Percentiles rank a stretch among this genome's conserved stretches.
Evolutionary conservation across 352 stramenopile genomes (phyloP).

Genomic region (Phytophthora boehmeriae): DNA sequence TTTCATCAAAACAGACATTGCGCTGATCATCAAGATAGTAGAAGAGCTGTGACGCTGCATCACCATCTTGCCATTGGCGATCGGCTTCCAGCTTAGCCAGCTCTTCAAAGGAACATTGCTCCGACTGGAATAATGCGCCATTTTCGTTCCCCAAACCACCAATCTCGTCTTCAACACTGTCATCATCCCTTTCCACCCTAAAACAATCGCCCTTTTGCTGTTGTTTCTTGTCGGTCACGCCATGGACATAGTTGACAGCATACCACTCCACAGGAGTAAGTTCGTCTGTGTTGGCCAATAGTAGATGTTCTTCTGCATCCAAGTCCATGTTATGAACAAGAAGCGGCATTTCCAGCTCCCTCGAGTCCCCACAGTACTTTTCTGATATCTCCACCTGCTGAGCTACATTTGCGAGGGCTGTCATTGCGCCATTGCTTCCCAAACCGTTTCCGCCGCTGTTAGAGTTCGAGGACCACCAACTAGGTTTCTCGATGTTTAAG

Average conservation of each 20-base stretch:
- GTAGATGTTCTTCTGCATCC: slow-evolving; percentile 80
- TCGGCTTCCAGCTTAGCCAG: slow-evolving; percentile 37
- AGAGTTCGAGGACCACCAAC: slow-evolving; percentile 62
- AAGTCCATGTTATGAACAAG: slow-evolving; percentile 71
- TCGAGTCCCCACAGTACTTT: slow-evolving; percentile 48
- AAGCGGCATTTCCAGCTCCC: slow-evolving; percentile 54
- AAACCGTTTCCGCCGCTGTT: slow-evolving; percentile 39
- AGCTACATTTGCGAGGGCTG: slow-evolving; percentile 36
- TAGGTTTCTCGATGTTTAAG: slow-evolving; percentile 64
- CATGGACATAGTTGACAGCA: slow-evolving; percentile 78
- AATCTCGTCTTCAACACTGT: slow-evolving; percentile 24
- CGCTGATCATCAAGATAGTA: slow-evolving; percentile 23
- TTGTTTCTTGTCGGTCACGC: slow-evolving; percentile 65
- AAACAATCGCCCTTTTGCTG: slow-evolving; percentile 17
- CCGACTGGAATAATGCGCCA: slow-evolving; percentile 25
- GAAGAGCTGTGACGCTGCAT: slow-evolving; percentile 49
- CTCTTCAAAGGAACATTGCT: slow-evolving; percentile 52
- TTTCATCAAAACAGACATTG: slow-evolving; percentile 20
- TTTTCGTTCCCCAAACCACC: slow-evolving; percentile 16
- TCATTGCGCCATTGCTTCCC: slow-evolving; percentile 26
- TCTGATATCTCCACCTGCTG: slow-evolving; percentile 48
- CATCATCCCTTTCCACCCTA: slow-evolving; percentile 15
- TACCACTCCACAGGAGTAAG: slow-evolving; percentile 88
- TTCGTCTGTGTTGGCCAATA: slow-evolving; percentile 85
- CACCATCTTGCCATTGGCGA: slow-evolving; percentile 50